A percentile compares a stretch with the other conserved stretches of the same genome.
Conservation (phyloP, 495 filamentous ascomycete genomes). For the Letharia lupina region DNA sequence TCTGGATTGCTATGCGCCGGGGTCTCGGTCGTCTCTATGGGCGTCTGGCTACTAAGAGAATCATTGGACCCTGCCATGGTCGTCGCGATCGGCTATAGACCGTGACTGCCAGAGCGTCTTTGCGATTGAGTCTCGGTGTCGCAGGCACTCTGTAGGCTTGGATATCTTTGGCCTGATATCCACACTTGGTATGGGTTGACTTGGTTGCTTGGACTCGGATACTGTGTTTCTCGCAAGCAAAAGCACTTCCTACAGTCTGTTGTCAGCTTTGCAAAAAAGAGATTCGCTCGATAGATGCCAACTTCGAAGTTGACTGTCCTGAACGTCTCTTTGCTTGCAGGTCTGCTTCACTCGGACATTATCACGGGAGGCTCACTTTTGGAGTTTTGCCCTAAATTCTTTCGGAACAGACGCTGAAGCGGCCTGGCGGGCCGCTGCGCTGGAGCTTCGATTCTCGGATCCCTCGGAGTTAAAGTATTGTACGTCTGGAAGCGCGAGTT, state of each 20-base stretch:
- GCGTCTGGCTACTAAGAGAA: conserved; percentile 28
- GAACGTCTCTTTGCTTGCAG: background rate
- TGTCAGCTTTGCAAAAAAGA: background rate
- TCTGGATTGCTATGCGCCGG: conserved; percentile 11
- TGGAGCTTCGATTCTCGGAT: no score
- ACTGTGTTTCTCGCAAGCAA: background rate
- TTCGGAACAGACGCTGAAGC: background rate
- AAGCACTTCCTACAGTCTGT: background rate
- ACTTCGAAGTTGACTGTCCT: background rate
- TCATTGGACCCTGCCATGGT: conserved; percentile 23
- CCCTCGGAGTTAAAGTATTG: no score
- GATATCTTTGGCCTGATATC: background rate
- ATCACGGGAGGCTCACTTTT: background rate
- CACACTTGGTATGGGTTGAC: background rate
- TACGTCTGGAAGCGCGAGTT: background rate
- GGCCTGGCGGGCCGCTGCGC: background rate
- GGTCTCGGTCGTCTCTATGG: conserved; percentile 36
- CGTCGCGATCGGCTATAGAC: background rate
- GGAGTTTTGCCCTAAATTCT: background rate
- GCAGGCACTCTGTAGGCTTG: background rate
- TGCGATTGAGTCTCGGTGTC: background rate
- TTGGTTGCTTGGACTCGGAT: background rate
- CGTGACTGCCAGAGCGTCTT: background rate
- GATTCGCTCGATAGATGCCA: background rate
- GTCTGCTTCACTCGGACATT: background rate